Conservation (phyloP, 768 basidiomycete genomes). For the Amanita thiersii region DNA sequence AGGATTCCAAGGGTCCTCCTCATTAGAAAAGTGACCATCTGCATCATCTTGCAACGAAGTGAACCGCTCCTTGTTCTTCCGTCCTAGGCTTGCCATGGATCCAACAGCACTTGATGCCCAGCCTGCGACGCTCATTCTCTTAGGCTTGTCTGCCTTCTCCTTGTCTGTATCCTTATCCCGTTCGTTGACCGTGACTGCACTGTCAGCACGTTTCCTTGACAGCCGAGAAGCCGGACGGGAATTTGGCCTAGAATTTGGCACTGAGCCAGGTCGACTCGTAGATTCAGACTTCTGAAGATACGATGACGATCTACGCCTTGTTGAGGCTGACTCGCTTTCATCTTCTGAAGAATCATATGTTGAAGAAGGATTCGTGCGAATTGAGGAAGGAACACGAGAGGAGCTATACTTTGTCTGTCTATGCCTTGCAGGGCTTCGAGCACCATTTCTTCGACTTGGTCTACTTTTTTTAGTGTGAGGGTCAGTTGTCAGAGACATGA, state of each 20-base stretch:
- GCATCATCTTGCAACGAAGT: conserved; percentile 43
- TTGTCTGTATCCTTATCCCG: conserved; percentile 28
- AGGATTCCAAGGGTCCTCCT: conserved; percentile 14
- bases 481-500: not conserved
- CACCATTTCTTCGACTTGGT: not conserved
- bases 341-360: conserved; percentile 28
- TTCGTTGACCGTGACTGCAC: conserved; percentile 31
- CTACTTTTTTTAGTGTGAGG: not conserved
- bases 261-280: conserved; percentile 33
- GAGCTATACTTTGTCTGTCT: conserved; percentile 22
- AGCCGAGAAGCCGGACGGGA: conserved; percentile 53
- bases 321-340: conserved; percentile 15
- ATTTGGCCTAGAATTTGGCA: conserved; percentile 21
- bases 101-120: conserved; percentile 66
- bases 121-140: conserved; percentile 42
- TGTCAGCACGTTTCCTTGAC: conserved; percentile 61
- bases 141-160: conserved; percentile 25
- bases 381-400: conserved; percentile 16
- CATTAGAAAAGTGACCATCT: conserved; percentile 20
- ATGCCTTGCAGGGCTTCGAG: conserved; percentile 2
- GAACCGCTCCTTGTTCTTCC: conserved; percentile 49
- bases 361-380: conserved; percentile 12
- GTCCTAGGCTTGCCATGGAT: conserved; percentile 50
- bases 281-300: conserved; percentile 15
- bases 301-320: conserved; percentile 20